Evolutionary conservation across 306 rosid species (phyloP).

Genomic region (Corylus americana): DNA sequence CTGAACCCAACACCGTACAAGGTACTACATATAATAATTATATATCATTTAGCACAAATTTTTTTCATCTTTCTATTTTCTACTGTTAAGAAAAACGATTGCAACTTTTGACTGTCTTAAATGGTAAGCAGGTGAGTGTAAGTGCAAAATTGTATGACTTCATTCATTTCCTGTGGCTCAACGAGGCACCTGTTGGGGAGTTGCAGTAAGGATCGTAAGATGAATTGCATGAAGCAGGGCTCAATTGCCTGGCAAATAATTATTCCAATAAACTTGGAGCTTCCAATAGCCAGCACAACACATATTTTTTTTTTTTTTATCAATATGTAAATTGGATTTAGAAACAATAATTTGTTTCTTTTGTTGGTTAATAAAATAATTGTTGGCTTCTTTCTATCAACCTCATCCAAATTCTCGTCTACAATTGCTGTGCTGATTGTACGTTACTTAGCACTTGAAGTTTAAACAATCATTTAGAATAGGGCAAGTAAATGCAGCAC

Average conservation of each 20-base stretch:
- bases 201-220: slow-evolving; percentile 45
- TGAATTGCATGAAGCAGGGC: background rate
- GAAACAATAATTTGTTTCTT: slow-evolving; percentile 7
- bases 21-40: slow-evolving; percentile 38
- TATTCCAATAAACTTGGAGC: background rate
- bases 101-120: background rate
- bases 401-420: background rate
- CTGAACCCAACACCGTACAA: slow-evolving; percentile 97
- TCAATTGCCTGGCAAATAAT: slow-evolving; percentile 3
- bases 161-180: slow-evolving; percentile 94
- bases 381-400: background rate
- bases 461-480: too few species aligned
- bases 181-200: slow-evolving; percentile 98
- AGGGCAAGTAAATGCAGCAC: too few species aligned
- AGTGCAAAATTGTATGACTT: slow-evolving; percentile 83
- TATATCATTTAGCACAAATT: slow-evolving; percentile 7
- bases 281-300: slow-evolving; percentile 6
- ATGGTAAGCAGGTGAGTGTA: slow-evolving; percentile 72
- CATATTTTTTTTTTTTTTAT: background rate
- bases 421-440: too few species aligned
- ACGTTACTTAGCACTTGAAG: too few species aligned
- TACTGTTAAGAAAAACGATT: background rate
- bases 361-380: slow-evolving; percentile 10
- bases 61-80: background rate
- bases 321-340: background rate